Base-by-base conservation (phyloP, 2,329 filamentous ascomycete genomes). In the Mollisiaceae sp. region DNA sequence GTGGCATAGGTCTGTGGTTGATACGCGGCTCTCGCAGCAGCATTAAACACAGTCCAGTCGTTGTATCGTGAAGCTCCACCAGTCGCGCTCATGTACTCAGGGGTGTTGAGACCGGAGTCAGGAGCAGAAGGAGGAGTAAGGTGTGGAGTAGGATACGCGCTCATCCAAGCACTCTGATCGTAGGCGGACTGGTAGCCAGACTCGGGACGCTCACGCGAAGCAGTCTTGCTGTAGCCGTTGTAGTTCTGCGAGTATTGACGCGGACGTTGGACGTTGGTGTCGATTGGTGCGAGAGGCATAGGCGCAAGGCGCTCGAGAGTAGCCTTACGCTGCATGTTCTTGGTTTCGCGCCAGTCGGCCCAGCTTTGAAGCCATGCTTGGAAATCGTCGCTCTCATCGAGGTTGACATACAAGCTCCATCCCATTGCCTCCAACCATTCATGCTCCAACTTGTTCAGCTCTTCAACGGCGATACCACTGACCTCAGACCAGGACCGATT, bases 401-500 rank as follows among this genome's bases (percentile, higher is more conserved):
- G 88, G 68, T 90, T 87, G 70, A 89, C 85, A 77, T 91, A 89
- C 69, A 92, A 83, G 73, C 86, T 85, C 83, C 87, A 92, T 64
- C 85, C 82, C 71, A 91, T 90, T 22, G 85, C 85, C 38, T 84
- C 80, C 54, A 92, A 81, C 89, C 89, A 92, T 65, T 90, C 85
- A 71, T 86, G 81, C 77, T 92, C 89, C 76, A 91, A 81, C 60
- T 80, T 80, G 75, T 92, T 92, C 69, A 92, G 79, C 73, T 91
- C 89, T 6, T 81, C 76, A 50, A 92, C 89, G 55, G 86, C 81
- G 71, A 92, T 91, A 71, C 88, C 88, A 77, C 89, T 92, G 60
- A 92, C 89, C 75, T 92, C 90, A 11, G 89, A 87, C 89, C 89
- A 92, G 2, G 89, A 92, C 67, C 89, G 86, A 78, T 92, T 92